Conservation (phyloP, 2,329 filamentous ascomycete genomes). For the Stagonosporopsis cucurbitacearum region DNA sequence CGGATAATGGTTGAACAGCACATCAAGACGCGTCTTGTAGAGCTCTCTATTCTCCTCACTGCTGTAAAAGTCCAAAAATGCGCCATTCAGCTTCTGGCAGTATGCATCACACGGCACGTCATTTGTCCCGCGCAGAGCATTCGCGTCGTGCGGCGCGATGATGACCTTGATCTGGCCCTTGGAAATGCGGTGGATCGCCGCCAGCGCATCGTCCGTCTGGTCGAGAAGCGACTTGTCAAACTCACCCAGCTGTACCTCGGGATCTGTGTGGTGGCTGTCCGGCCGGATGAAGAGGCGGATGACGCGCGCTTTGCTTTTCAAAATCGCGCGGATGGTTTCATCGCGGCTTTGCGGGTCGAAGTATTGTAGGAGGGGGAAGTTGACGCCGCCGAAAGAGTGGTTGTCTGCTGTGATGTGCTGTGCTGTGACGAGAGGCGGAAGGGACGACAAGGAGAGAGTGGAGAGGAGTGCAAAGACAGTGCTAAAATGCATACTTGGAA, state of each 20-base stretch:
- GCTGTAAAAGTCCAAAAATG: constrained; percentile 48
- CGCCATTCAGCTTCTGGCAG: constrained; percentile 38
- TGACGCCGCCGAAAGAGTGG: constrained; percentile 46
- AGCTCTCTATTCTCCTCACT: constrained; percentile 32
- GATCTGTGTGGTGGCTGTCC: constrained; percentile 38
- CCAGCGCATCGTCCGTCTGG: constrained; percentile 44
- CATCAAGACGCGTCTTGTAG: constrained; percentile 43
- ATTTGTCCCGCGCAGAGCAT: constrained; percentile 42
- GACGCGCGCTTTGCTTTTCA: constrained; percentile 40
- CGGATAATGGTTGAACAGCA: constrained; percentile 46
- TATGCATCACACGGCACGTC: constrained; percentile 45
- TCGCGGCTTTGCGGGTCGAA: constrained; percentile 36
- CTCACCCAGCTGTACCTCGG: constrained; percentile 38
- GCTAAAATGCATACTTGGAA: constrained; percentile 34
- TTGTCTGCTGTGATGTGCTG: constrained; percentile 39
- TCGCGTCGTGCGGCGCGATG: constrained; percentile 45
- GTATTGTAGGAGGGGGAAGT: constrained; percentile 43
- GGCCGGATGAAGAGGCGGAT: constrained; percentile 44
- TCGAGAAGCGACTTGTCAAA: constrained; percentile 44
- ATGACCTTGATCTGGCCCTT: constrained; percentile 47
- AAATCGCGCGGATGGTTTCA: constrained; percentile 38
- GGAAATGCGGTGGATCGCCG: constrained; percentile 44
- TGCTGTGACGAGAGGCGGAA: constrained; percentile 21
- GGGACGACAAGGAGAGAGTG: constrained; percentile 18
- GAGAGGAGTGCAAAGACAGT: constrained; percentile 27